Evolutionary conservation across 2,329 filamentous ascomycete species (phyloP).

Genomic region (Trichoderma semiorbis): DNA sequence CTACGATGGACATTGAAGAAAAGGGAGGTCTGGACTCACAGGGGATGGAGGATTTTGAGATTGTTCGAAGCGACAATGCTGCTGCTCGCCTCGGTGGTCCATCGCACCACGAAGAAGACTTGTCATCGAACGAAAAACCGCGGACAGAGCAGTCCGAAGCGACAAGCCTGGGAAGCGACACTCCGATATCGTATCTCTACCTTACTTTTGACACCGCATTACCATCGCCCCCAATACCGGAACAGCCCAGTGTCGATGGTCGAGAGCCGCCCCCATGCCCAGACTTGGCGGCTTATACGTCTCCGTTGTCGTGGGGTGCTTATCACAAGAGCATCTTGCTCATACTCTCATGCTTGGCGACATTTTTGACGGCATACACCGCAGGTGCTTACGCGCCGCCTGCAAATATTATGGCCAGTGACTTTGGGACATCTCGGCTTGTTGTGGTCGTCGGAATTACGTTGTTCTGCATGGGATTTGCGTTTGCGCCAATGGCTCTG

Average conservation of each 20-base stretch:
- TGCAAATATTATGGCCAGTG: conserved; percentile 58
- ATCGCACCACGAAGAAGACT: background rate
- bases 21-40: background rate
- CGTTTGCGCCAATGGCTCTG: conserved; percentile 78
- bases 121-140: conserved; percentile 2
- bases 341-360: conserved; percentile 71
- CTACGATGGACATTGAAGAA: background rate
- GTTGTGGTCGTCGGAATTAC: conserved; percentile 74
- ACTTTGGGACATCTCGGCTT: conserved; percentile 63
- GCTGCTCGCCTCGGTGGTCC: background rate
- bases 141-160: background rate
- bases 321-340: conserved; percentile 68
- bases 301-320: conserved; percentile 71
- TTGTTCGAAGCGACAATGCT: background rate
- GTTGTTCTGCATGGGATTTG: conserved; percentile 77
- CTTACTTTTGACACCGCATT: conserved; percentile 40
- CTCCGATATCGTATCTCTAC: conserved; percentile 38
- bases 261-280: conserved; percentile 54
- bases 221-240: conserved; percentile 29
- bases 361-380: conserved; percentile 73
- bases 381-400: conserved; percentile 78
- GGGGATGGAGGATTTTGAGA: background rate
- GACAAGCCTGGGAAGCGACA: conserved; percentile 18
- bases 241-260: conserved; percentile 21
- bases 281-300: conserved; percentile 61